These are phyloP conservation scores for Cercospora sp. DNA, from an alignment of 2,329 filamentous ascomycete species.

Conservation along the genomic window DNA sequence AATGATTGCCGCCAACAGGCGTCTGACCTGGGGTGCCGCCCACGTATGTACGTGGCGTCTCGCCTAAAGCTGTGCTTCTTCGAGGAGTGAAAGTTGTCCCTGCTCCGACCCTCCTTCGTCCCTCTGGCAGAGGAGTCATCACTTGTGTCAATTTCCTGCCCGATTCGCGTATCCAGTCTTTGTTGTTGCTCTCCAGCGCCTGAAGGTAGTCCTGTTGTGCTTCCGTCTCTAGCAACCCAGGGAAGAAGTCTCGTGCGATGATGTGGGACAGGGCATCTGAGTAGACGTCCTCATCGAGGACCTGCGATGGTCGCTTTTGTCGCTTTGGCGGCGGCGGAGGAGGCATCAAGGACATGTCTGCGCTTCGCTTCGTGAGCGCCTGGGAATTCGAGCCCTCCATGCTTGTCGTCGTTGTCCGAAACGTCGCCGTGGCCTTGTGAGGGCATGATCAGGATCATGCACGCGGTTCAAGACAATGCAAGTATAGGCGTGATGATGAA, in stretches of 20 bases:
- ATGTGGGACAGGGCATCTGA: constrained; percentile 88
- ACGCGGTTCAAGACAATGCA: neutral
- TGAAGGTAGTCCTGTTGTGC: constrained; percentile 90
- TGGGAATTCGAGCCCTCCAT: constrained; percentile 45
- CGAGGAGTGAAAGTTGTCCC: constrained; percentile 41
- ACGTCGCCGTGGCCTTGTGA: neutral
- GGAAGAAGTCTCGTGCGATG: constrained; percentile 95
- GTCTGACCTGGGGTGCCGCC: constrained; percentile 70
- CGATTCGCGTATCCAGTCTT: constrained; percentile 81
- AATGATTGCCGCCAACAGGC: constrained; percentile 41
- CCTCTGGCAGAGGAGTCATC: constrained; percentile 72
- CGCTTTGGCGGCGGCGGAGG: constrained; percentile 82
- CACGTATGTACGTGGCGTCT: constrained; percentile 60
- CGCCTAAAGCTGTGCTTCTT: constrained; percentile 22
- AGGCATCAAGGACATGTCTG: constrained; percentile 75
- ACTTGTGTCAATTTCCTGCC: constrained; percentile 63
- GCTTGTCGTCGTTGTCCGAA: neutral
- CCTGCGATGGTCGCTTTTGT: constrained; percentile 83
- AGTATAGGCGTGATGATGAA: neutral
- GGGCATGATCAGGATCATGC: neutral
- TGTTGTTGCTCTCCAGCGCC: constrained; percentile 81
- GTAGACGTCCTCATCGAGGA: constrained; percentile 93
- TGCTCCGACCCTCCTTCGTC: constrained; percentile 41
- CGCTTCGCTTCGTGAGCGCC: constrained; percentile 66
- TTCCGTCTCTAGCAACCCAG: constrained; percentile 80